Evolutionary conservation across 495 filamentous ascomycete genomes (phyloP).

Genomic region (Annulohypoxylon bovei): DNA sequence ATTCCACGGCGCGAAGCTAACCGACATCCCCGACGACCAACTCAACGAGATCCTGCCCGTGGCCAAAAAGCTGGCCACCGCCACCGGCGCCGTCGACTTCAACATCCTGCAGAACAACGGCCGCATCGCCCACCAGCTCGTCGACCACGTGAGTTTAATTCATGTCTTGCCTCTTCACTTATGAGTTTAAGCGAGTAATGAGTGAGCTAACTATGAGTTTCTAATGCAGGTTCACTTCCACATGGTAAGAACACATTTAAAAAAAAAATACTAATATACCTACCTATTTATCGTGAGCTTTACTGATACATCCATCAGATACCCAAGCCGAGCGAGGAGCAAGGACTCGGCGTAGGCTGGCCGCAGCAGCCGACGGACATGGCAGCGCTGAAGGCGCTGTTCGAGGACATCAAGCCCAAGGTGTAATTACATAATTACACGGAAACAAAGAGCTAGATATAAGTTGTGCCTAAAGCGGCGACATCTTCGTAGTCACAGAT

Average conservation of each 20-base stretch:
- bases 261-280: no score
- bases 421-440: slow-evolving; percentile 67
- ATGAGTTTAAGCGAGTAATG: not conserved
- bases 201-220: not conserved
- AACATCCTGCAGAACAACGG: slow-evolving; percentile 99
- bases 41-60: slow-evolving; percentile 87
- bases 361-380: slow-evolving; percentile 80
- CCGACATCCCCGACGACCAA: slow-evolving; percentile 91
- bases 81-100: slow-evolving; percentile 79
- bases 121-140: slow-evolving; percentile 88
- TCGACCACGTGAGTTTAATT: slow-evolving; percentile 77
- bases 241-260: slow-evolving; percentile 68
- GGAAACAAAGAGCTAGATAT: not conserved
- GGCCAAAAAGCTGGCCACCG: slow-evolving; percentile 84
- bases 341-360: slow-evolving; percentile 86
- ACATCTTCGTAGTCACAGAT: not conserved
- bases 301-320: slow-evolving; percentile 65
- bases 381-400: slow-evolving; percentile 81
- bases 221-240: slow-evolving; percentile 85
- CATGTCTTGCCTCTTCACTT: not conserved
- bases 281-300: not conserved
- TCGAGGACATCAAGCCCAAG: slow-evolving; percentile 86
- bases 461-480: not conserved
- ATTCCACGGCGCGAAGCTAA: slow-evolving; percentile 90
- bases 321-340: slow-evolving; percentile 87